Percentiles rank a stretch among this genome's conserved stretches.
These are phyloP conservation scores for Paxillus involutus DNA, from an alignment of 768 basidiomycete genomes.

Conservation along the genomic window DNA sequence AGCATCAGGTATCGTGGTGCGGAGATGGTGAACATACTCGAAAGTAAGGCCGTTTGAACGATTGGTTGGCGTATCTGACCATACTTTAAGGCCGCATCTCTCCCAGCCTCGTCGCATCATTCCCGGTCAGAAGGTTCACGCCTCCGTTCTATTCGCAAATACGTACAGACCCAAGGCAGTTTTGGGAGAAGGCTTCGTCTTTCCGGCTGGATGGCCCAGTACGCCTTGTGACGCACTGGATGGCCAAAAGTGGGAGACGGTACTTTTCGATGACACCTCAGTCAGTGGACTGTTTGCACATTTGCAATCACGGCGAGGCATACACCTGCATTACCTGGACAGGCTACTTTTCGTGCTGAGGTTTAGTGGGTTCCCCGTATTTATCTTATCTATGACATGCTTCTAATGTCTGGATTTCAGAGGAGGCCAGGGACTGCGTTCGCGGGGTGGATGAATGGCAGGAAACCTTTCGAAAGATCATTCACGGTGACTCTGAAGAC, in stretches of 20 bases:
- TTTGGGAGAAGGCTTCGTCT: conserved; percentile 24
- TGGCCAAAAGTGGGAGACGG: conserved; percentile 18
- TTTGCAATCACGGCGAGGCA: conserved; percentile 12
- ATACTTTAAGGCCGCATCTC: conserved; percentile 11
- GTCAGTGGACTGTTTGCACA: conserved; percentile 12
- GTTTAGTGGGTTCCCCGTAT: conserved; percentile 14
- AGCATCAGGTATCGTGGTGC: conserved; percentile 19
- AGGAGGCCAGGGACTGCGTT: not conserved
- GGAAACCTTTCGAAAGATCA: not conserved
- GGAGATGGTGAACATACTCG: conserved; percentile 15
- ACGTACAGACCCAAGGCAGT: conserved; percentile 18
- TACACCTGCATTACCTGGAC: conserved; percentile 18
- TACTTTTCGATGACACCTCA: conserved; percentile 19
- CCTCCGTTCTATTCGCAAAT: conserved; percentile 22
- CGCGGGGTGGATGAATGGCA: not conserved
- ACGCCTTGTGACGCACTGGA: not conserved
- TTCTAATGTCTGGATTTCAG: not conserved
- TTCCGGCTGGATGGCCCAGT: conserved; percentile 3
- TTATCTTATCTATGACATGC: not conserved
- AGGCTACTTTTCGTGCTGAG: conserved; percentile 19
- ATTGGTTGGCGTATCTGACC: not conserved
- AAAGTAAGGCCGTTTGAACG: conserved; percentile 9
- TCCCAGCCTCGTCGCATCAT: conserved; percentile 25
- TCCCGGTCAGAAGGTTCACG: conserved; percentile 27
- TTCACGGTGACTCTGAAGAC: not conserved